phyloP scores from a whole-genome alignment of 495 filamentous ascomycete species.

The Mytilinidion resinicola region DNA sequence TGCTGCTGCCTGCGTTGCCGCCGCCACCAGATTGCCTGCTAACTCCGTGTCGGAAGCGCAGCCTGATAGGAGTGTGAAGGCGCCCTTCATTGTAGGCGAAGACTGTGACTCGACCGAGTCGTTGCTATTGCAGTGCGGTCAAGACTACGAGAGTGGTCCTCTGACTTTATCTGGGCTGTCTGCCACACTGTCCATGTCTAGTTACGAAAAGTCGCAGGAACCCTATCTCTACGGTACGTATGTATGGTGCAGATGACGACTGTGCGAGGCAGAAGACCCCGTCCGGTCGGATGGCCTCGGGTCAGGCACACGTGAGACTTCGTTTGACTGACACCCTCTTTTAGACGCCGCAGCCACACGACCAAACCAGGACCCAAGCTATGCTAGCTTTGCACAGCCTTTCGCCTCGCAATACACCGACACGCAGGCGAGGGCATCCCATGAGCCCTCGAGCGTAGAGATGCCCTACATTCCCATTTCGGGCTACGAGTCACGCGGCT shows the following conservation, averaged over 20 bases:
- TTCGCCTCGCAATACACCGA: slow-evolving; percentile 33
- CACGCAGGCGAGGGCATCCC: slow-evolving; percentile 33
- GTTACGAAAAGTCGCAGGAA: slow-evolving; percentile 46
- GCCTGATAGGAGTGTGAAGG: slow-evolving; percentile 24
- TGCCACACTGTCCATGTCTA: slow-evolving; percentile 48
- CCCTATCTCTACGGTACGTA: slow-evolving; percentile 45
- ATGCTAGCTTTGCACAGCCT: slow-evolving; percentile 32
- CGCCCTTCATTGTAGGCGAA: slow-evolving; percentile 24
- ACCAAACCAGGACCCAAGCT: slow-evolving; percentile 36
- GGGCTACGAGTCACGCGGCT: slow-evolving; percentile 36
- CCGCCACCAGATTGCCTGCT: slow-evolving; percentile 23
- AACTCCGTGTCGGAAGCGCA: slow-evolving; percentile 9
- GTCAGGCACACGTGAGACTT: slow-evolving; percentile 25
- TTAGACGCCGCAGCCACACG: slow-evolving; percentile 36
- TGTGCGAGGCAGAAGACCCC: slow-evolving; percentile 20
- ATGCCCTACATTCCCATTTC: slow-evolving; percentile 32
- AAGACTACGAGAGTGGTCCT: slow-evolving; percentile 25
- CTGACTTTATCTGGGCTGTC: slow-evolving; percentile 21
- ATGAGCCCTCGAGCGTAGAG: slow-evolving; percentile 28
- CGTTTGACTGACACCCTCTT: slow-evolving; percentile 30
- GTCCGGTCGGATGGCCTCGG: slow-evolving; percentile 24
- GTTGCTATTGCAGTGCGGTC: slow-evolving; percentile 25
- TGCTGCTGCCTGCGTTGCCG: slow-evolving; percentile 26
- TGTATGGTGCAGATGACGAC: slow-evolving; percentile 27
- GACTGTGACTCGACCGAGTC: slow-evolving; percentile 12